Percentiles rank a stretch among this genome's conserved stretches.
phyloP scores from a whole-genome alignment of 768 basidiomycete genomes.

The Lentinula sp. region DNA sequence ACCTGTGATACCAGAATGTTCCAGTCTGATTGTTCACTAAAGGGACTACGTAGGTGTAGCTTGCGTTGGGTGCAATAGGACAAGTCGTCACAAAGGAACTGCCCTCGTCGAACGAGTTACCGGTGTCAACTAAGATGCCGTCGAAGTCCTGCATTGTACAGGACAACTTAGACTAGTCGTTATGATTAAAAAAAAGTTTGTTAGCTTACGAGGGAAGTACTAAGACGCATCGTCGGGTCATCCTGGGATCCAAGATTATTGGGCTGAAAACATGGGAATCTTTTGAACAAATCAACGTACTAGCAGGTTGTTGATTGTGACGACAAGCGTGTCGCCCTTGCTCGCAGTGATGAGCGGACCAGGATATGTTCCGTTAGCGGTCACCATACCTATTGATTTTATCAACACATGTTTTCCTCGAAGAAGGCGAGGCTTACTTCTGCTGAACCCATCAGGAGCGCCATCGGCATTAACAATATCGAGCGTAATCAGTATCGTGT shows the following conservation, averaged over 20 bases:
- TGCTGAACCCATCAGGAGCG: constrained; percentile 35
- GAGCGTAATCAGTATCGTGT: constrained; percentile 24
- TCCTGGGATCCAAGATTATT: constrained; percentile 4
- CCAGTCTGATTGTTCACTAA: constrained; percentile 21
- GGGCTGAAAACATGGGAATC: background rate
- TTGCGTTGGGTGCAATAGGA: constrained; percentile 15
- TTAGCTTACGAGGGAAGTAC: constrained; percentile 8
- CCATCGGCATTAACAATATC: constrained; percentile 32
- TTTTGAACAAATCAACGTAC: constrained; percentile 10
- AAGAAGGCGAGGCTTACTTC: constrained; percentile 14
- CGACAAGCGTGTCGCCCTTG: constrained; percentile 11
- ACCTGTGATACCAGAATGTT: constrained; percentile 36
- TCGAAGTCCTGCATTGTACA: constrained; percentile 13
- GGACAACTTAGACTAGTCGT: background rate
- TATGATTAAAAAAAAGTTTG: background rate
- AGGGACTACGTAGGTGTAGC: constrained; percentile 19
- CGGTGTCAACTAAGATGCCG: constrained; percentile 15
- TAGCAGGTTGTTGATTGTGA: constrained; percentile 18
- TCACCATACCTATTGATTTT: background rate
- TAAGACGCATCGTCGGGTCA: constrained; percentile 18
- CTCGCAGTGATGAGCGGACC: constrained; percentile 10
- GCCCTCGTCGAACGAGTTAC: constrained; percentile 16
- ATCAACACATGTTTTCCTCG: background rate
- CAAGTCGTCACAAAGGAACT: constrained; percentile 22
- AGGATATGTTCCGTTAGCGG: constrained; percentile 7